phyloP scores from a whole-genome alignment of 495 filamentous ascomycete species.

The Aspergillus sparsus region DNA sequence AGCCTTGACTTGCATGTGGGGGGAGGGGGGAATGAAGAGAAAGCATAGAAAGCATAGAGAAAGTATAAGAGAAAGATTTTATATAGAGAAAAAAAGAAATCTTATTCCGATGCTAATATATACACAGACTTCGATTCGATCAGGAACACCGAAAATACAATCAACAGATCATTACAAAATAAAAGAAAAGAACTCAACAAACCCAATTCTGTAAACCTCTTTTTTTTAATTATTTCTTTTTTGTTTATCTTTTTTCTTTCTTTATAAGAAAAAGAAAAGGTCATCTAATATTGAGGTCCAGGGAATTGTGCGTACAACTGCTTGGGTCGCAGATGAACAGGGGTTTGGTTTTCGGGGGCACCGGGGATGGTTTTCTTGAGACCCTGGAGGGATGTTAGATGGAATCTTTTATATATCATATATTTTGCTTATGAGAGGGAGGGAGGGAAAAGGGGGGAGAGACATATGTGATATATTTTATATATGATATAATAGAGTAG shows the following conservation, averaged over 20 bases:
- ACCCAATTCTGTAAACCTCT: conserved; percentile 8
- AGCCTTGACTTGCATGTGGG: no score
- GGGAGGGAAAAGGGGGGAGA: no score
- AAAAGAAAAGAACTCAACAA: conserved; percentile 25
- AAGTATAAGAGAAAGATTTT: no score
- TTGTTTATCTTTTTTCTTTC: conserved; percentile 9
- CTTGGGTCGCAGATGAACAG: conserved; percentile 77
- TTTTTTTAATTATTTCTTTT: conserved; percentile 16
- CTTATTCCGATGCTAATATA: conserved; percentile 42
- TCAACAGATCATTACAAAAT: conserved; percentile 19
- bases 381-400: conserved; percentile 54
- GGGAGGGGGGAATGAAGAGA: no score
- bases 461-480: no score
- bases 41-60: no score
- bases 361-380: conserved; percentile 90
- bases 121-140: conserved; percentile 42
- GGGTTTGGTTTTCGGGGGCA: conserved; percentile 70
- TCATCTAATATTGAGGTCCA: conserved; percentile 45
- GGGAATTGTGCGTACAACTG: conserved; percentile 68
- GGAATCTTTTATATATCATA: neutral
- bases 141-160: conserved; percentile 20
- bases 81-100: conserved; percentile 1
- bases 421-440: no score
- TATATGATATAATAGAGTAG: conserved; percentile 2
- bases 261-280: neutral